Base-by-base conservation (phyloP, 78 protist genomes). In the Anaeramoeba flamelloides region DNA sequence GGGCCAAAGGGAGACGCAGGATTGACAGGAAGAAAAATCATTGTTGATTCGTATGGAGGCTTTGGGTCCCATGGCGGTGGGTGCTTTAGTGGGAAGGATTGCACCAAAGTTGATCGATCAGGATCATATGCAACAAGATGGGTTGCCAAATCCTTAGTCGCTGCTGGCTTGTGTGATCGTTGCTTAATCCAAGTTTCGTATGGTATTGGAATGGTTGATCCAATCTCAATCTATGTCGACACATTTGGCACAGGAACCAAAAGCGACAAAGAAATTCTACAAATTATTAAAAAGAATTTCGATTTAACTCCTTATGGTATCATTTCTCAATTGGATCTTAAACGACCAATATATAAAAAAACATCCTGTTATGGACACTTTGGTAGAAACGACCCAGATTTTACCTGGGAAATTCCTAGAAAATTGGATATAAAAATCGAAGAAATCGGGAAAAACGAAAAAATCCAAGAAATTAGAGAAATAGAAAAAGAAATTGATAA, bases 51-150 rank as follows among this genome's bases (percentile, higher is more conserved):
- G 31, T 97, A 97, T 90, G 99, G 99, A 38, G 98, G 98, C 79
- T 95, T 97, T 98, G 99, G 99, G 64, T 99, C 98, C 30, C 99
- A 98, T 92, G 99, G 99, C 31, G 99, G 99, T 37, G 99, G 99
- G 78, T 99, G 99, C 77, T 98, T 96, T 97, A 94, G 98, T 34
- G 99, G 99, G 79, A 96, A 98, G 94, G 99, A 98, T 89, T 94
- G 92, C 74, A 84, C 98, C 87, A 98, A 98, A 94, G 99, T 98
- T 81, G 99, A 98, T 85, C 94, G 99, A 53, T 94, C 98, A 2
- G 99, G 98, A 30, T 95, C 97, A 76, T 98, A 98, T 88, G 95
- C 95, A 30, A 96, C 97, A 40, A 90, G 99, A 41, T 96, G 99
- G 99, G 90, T 96, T 78, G 99, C 99, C 86, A 96, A 95, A 93